A percentile compares a stretch with the other conserved stretches of the same genome.
Evolutionary conservation across 2,329 filamentous ascomycete species (phyloP).

Genomic region (Penicillium sp.): DNA sequence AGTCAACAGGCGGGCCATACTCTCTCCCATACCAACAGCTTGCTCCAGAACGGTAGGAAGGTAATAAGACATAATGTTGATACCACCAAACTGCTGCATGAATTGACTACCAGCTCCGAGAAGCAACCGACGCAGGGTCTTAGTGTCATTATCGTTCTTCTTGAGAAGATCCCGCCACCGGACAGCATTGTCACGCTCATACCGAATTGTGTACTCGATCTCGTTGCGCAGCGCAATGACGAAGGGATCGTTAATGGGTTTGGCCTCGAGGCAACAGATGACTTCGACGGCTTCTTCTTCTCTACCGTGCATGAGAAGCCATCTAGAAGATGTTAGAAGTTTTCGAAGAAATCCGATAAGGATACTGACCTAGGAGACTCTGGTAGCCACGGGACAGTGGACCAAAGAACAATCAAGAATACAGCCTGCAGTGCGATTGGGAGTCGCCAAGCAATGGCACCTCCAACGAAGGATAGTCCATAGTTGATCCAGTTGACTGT

Average conservation of each 20-base stretch:
- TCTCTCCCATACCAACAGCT: constrained; percentile 38
- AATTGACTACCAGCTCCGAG: constrained; percentile 18
- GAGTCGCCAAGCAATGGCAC: constrained; percentile 46
- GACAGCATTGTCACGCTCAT: constrained; percentile 52
- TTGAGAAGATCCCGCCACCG: constrained; percentile 51
- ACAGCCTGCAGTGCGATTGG: constrained; percentile 52
- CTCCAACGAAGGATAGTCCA: constrained; percentile 49
- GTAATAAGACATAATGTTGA: constrained; percentile 24
- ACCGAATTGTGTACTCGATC: constrained; percentile 50
- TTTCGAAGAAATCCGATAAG: too few species aligned
- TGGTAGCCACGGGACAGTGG: constrained; percentile 41
- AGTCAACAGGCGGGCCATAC: constrained; percentile 44
- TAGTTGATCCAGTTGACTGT: constrained; percentile 56
- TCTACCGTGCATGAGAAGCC: constrained; percentile 45
- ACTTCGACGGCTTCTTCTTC: constrained; percentile 50
- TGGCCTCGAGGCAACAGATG: constrained; percentile 50
- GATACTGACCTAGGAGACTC: constrained; percentile 21
- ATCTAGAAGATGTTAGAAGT: constrained; percentile 27
- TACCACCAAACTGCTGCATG: constrained; percentile 21
- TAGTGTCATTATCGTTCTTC: constrained; percentile 18
- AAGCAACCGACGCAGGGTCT: constrained; percentile 14
- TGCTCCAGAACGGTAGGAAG: constrained; percentile 43
- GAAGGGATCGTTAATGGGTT: constrained; percentile 46
- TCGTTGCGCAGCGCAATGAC: constrained; percentile 46
- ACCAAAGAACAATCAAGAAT: constrained; percentile 49